Evolutionary conservation across 352 stramenopile genomes (phyloP).

Genomic region (Pythium aquatile): DNA sequence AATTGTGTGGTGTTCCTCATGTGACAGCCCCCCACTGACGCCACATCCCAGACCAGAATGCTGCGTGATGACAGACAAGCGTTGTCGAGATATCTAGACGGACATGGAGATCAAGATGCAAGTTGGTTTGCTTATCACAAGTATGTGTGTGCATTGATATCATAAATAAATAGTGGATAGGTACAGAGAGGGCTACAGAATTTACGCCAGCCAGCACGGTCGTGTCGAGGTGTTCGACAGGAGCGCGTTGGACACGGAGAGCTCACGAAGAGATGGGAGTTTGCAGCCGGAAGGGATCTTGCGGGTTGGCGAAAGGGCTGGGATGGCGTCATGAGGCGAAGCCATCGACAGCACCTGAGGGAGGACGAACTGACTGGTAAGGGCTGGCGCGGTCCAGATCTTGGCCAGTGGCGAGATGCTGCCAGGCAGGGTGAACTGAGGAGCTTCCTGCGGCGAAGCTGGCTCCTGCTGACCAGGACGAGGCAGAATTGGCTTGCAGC

Average conservation of each 20-base stretch:
- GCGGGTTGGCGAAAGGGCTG: constrained; percentile 26
- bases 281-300: constrained; percentile 31
- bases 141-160: constrained; percentile 8
- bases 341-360: constrained; percentile 12
- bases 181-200: background rate
- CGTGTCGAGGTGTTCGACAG: constrained; percentile 24
- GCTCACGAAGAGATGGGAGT: constrained; percentile 30
- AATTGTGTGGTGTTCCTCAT: background rate
- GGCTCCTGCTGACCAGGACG: constrained; percentile 27
- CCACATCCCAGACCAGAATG: background rate
- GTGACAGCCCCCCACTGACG: background rate
- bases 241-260: constrained; percentile 25
- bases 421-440: constrained; percentile 6
- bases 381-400: constrained; percentile 18
- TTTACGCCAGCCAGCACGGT: constrained; percentile 30
- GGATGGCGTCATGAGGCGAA: constrained; percentile 5
- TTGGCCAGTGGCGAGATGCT: constrained; percentile 31
- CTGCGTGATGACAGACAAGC: background rate
- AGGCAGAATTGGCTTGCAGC: constrained; percentile 70
- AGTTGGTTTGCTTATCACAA: background rate
- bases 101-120: background rate
- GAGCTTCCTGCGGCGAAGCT: constrained; percentile 11
- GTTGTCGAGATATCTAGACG: background rate
- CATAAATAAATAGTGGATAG: constrained; percentile 26
- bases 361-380: constrained; percentile 18